phyloP scores from a whole-genome alignment of 163 green algal species.

The Botryococcus braunii region DNA sequence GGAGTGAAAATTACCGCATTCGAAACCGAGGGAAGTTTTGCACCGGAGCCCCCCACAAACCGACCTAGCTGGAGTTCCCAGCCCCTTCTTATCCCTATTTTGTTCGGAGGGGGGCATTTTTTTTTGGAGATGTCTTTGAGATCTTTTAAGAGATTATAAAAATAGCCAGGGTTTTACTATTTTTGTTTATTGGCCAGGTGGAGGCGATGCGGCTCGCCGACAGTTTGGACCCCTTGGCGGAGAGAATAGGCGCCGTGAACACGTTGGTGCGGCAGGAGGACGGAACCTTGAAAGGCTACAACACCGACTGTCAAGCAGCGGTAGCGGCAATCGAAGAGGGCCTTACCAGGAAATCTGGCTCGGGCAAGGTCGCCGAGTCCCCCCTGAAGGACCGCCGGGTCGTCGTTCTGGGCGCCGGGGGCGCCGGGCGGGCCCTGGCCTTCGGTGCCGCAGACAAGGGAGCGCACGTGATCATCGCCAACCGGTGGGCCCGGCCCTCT shows the following conservation, averaged over 20 bases:
- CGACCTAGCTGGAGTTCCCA: too few species aligned
- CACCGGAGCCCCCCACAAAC: too few species aligned
- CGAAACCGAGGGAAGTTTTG: too few species aligned
- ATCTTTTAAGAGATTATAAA: too few species aligned
- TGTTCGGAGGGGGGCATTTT: too few species aligned
- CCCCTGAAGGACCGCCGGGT: conserved; percentile 62
- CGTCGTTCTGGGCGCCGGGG: conserved; percentile 88
- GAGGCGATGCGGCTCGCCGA: conserved; percentile 50
- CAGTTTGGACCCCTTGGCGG: conserved; percentile 64
- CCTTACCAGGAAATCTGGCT: conserved; percentile 10
- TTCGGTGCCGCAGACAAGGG: conserved; percentile 70
- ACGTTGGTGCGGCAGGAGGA: conserved; percentile 75
- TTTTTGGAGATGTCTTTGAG: too few species aligned
- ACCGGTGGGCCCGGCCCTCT: conserved; percentile 49
- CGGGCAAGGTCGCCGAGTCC: conserved; percentile 14
- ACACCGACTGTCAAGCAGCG: conserved; percentile 90
- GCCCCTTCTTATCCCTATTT: too few species aligned
- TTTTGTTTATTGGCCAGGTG: too few species aligned
- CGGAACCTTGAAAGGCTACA: conserved; percentile 68
- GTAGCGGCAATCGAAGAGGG: conserved; percentile 71
- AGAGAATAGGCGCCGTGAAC: conserved; percentile 86
- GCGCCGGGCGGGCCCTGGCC: conserved; percentile 77
- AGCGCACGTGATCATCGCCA: conserved; percentile 73
- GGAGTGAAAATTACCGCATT: too few species aligned
- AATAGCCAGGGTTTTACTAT: too few species aligned